Conservation (phyloP, 2,329 filamentous ascomycete species). For the Penicillium psychrosexuale region DNA sequence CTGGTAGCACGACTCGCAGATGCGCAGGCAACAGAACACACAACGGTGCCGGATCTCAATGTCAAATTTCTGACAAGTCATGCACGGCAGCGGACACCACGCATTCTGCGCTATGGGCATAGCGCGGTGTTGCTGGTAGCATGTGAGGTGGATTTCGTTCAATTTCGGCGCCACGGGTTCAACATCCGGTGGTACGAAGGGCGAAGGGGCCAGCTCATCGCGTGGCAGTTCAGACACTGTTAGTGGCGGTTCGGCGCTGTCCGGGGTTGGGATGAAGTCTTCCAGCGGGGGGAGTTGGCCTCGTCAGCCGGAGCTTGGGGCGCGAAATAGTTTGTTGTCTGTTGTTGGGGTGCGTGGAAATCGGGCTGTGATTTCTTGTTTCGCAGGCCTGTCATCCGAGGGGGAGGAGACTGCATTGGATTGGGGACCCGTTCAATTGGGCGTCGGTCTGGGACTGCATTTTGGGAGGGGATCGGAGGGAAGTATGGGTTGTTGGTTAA, state of each 20-base stretch:
- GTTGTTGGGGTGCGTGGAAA: neutral
- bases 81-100: slow-evolving; percentile 43
- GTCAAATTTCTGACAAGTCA: slow-evolving; percentile 42
- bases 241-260: slow-evolving; percentile 20
- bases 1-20: slow-evolving; percentile 38
- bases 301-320: slow-evolving; percentile 12
- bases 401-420: neutral
- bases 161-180: slow-evolving; percentile 36
- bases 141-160: slow-evolving; percentile 36
- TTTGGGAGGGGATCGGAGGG: neutral
- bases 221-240: slow-evolving; percentile 10
- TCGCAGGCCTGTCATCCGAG: slow-evolving; percentile 4
- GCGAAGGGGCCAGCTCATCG: slow-evolving; percentile 10
- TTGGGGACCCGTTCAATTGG: slow-evolving; percentile 6
- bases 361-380: slow-evolving; percentile 1
- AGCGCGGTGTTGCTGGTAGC: slow-evolving; percentile 40
- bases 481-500: slow-evolving; percentile 8
- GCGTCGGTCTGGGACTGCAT: neutral
- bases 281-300: slow-evolving; percentile 21
- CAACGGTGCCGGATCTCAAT: slow-evolving; percentile 39
- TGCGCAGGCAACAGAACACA: slow-evolving; percentile 42
- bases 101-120: slow-evolving; percentile 39
- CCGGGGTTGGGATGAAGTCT: slow-evolving; percentile 35
- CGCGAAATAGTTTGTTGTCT: neutral
- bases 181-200: slow-evolving; percentile 31